These are phyloP conservation scores for Bonnemaisonia californica DNA, from an alignment of 31 red algal genomes.

Conservation along the genomic window DNA sequence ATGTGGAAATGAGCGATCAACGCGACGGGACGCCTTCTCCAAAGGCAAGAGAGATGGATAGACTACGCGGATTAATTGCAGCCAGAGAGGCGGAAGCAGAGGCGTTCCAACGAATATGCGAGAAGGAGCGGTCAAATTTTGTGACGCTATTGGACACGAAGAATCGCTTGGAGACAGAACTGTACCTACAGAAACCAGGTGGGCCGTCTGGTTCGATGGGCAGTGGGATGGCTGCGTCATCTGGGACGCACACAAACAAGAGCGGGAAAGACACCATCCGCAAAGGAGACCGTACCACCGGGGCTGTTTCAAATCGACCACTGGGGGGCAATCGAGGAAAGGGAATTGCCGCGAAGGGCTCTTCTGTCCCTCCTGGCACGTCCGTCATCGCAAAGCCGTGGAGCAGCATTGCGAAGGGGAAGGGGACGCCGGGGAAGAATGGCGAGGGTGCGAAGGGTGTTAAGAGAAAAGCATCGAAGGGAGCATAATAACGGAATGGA, in stretches of 20 bases:
- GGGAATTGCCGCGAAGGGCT: not conserved
- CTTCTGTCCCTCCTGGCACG: not conserved
- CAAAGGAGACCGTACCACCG: not conserved
- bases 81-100: slow-evolving; percentile 53
- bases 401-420: not conserved
- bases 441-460: not conserved
- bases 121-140: slow-evolving; percentile 42
- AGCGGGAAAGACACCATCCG: not conserved
- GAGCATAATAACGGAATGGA: not conserved
- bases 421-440: not conserved
- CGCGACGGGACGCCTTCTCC: slow-evolving; percentile 5
- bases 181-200: slow-evolving; percentile 36
- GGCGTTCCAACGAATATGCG: slow-evolving; percentile 48
- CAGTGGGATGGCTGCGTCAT: not conserved
- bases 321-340: not conserved
- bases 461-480: not conserved
- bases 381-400: not conserved
- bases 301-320: not conserved
- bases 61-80: slow-evolving; percentile 46
- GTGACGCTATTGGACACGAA: slow-evolving; percentile 35
- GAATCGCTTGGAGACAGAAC: slow-evolving; percentile 52
- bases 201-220: not conserved
- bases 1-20: slow-evolving; percentile 8
- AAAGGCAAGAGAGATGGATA: slow-evolving; percentile 39
- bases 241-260: not conserved